Evolutionary conservation across 768 basidiomycete species (phyloP).

Genomic region (Tephrocybe rancida): DNA sequence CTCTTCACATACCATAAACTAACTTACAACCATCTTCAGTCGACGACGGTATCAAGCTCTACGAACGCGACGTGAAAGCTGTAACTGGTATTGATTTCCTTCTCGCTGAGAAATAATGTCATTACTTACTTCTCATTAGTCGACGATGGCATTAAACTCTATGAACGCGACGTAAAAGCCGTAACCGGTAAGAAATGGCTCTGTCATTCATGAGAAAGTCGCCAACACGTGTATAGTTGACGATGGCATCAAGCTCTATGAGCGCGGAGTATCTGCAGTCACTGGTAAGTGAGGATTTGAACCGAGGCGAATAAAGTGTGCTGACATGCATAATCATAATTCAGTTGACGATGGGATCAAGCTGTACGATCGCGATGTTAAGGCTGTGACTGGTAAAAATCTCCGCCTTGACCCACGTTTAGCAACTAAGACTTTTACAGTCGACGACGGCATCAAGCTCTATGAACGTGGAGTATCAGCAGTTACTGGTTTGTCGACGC

Average conservation of each 20-base stretch:
- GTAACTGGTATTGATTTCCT: not conserved
- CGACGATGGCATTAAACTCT: conserved; percentile 4
- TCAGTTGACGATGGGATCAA: too few species aligned
- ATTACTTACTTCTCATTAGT: not conserved
- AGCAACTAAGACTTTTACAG: not conserved
- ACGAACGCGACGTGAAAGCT: not conserved
- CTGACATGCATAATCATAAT: too few species aligned
- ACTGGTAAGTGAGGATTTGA: too few species aligned
- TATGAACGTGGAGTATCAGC: not conserved
- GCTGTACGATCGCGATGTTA: too few species aligned
- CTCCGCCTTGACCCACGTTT: too few species aligned
- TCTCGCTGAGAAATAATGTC: too few species aligned
- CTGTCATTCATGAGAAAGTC: too few species aligned
- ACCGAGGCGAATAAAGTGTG: too few species aligned
- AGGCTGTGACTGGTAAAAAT: too few species aligned
- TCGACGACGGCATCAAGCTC: conserved; percentile 4
- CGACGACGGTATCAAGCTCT: not conserved
- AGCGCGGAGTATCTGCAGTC: too few species aligned
- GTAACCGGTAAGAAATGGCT: not conserved
- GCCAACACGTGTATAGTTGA: too few species aligned
- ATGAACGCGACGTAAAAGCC: not conserved
- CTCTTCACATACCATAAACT: not conserved
- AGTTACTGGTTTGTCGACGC: not conserved
- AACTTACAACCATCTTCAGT: not conserved
- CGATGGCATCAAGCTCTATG: too few species aligned